These are phyloP conservation scores for Penicillium sp. DNA, from an alignment of 2,329 filamentous ascomycete genomes.

Conservation along the genomic window DNA sequence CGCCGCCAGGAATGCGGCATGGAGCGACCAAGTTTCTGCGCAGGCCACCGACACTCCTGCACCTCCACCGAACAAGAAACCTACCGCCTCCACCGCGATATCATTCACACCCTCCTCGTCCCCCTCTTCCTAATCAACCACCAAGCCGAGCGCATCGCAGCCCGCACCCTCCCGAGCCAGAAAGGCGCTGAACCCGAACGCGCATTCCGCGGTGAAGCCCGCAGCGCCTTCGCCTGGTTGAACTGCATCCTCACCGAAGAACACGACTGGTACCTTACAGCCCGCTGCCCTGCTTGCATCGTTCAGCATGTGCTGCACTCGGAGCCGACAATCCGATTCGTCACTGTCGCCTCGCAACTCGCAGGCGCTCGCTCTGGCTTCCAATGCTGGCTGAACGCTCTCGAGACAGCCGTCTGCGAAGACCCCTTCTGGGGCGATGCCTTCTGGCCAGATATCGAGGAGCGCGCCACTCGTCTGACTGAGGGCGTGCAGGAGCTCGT, in stretches of 20 bases:
- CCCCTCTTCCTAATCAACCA: conserved; percentile 51
- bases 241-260: conserved; percentile 52
- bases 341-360: conserved; percentile 37
- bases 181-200: conserved; percentile 48
- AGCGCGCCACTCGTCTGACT: conserved; percentile 32
- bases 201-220: conserved; percentile 49
- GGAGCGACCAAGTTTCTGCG: conserved; percentile 33
- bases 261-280: conserved; percentile 50
- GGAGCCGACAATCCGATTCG: conserved; percentile 39
- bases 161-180: conserved; percentile 41
- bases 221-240: conserved; percentile 51
- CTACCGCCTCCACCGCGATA: conserved; percentile 48
- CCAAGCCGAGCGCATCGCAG: conserved; percentile 47
- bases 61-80: conserved; percentile 25
- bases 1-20: conserved; percentile 31
- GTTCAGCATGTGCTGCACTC: conserved; percentile 37
- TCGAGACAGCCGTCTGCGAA: conserved; percentile 35
- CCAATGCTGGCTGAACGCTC: conserved; percentile 33
- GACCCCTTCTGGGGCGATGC: conserved; percentile 38
- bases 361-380: conserved; percentile 32
- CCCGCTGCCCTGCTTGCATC: conserved; percentile 46
- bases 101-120: conserved; percentile 51
- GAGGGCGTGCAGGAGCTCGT: conserved; percentile 34
- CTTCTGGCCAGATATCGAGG: conserved; percentile 37
- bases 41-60: conserved; percentile 28